Evolutionary conservation across 768 basidiomycete species (phyloP), one percentile per base, ranked within the genome.

Genomic region (Candolleomyces eurysporus): DNA sequence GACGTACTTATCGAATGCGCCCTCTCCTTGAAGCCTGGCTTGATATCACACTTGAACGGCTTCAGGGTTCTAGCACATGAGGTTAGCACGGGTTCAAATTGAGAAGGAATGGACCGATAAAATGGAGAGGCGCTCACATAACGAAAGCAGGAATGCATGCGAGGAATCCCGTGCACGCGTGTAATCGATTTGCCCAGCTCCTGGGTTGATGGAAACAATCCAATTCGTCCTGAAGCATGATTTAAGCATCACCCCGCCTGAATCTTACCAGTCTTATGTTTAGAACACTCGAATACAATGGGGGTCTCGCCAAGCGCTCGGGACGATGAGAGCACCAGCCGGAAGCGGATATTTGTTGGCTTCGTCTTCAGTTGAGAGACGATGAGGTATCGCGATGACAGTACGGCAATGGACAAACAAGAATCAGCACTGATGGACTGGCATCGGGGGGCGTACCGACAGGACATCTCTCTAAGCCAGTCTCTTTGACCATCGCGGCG

Each of bases 141-240:
- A 26, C 26, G 26, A 26, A 4, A 26, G 26, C 26, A 4, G 26
- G 26, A 26, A 67, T 2, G 65, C 65, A 21, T 68, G 66, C 1
- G 65, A 68, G 1, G 73, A 69, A 51, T 72, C 71, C 22, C 66
- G 66, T 31, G 73, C 66, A 2, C 63, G 64, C 6, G 26, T 49
- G 3, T 64, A 57, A 55, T 75, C 67, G 2, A 71, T 55, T 31
- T 68, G 68, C 0, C 72, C 63, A 1, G 32, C 19, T 58, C 75
- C 65, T 16, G 57, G 22, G 26, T 66, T 62, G 16, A 76, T 63
- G 62, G 75, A 80, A 80, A 10, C 79, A 75, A 30, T 80, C 79
- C 4, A 79, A 79, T 51, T 76, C 74, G 42, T 83, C 71, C 51
- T 75, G 77, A 1, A 76, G 71, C 56, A 82, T 74, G 1, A 74